Base-by-base conservation (phyloP, 768 basidiomycete genomes). In the Lentinula edodes region DNA sequence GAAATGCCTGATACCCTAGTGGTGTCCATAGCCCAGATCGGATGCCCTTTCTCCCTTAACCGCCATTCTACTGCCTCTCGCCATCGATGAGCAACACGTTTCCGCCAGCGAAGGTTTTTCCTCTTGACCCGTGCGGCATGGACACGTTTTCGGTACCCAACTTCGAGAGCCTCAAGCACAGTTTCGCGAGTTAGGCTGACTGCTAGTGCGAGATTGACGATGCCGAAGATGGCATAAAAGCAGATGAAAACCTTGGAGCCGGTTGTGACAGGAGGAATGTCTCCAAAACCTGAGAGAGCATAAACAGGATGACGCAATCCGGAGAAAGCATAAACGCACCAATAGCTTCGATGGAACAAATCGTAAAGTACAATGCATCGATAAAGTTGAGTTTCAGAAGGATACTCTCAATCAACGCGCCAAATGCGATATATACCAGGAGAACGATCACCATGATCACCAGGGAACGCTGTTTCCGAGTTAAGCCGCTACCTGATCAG, bases 401-500 rank as follows among this genome's bases (percentile, higher is more conserved):
- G 61, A 83, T 71, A 0, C 83, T 75, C 67, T 84, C 80, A 53
- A 84, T 72, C 13, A 91, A 76, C 0, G 87, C 83, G 5, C 92
- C 93, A 9, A 94, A 67, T 0, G 87, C 89, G 62, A 93, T 77
- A 69, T 91, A 93, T 61, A 77, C 76, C 23, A 94, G 77, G 1
- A 95, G 74, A 15, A 87, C 69, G 66, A 95, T 94, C 61, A 89
- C 84, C 39, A 90, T 82, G 61, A 94, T 87, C 36, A 89, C 83
- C n/a, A 94, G 80, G 0, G 86, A 83, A 4, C 91, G 83, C 66
- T 94, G 93, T 68, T 86, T 91, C 23, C 82, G 80, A 0, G 91
- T 94, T 41, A 95, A 73, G 0, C 93, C 93, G 64, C 89, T 91
- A 5, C 88, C 89, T 90, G 56, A 23, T 32, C 3, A 2, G 23